Conservation (phyloP, 495 filamentous ascomycete genomes). For the Astrothelium macrocarpum region DNA sequence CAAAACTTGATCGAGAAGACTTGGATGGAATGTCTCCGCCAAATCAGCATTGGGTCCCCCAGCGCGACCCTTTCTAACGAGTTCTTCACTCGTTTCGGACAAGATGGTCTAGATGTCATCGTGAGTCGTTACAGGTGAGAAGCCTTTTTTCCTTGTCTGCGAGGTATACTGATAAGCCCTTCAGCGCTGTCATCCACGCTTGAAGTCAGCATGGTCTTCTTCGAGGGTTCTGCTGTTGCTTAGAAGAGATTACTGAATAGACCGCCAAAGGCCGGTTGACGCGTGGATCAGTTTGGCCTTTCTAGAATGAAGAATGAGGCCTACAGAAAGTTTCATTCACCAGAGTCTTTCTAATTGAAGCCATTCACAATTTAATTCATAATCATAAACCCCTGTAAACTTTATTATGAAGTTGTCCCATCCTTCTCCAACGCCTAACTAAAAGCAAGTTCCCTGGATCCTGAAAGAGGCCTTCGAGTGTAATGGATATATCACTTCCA, state of each 20-base stretch:
- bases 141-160: neutral
- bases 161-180: neutral
- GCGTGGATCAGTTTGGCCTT: neutral
- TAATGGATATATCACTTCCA: too few relatives aligned
- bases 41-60: neutral
- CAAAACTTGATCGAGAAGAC: constrained; percentile 4
- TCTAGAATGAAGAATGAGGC: too few relatives aligned
- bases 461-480: too few relatives aligned
- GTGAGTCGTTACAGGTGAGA: constrained; percentile 3
- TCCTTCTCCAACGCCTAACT: too few relatives aligned
- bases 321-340: too few relatives aligned
- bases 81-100: constrained; percentile 4
- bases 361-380: too few relatives aligned
- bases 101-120: constrained; percentile 3
- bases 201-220: neutral
- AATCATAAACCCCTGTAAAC: too few relatives aligned
- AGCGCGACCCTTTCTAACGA: neutral
- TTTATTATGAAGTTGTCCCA: too few relatives aligned
- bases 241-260: neutral
- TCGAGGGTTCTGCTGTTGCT: neutral
- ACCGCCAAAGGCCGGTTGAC: neutral
- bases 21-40: neutral
- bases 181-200: constrained; percentile 1
- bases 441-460: too few relatives aligned
- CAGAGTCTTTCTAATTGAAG: too few relatives aligned